A percentile compares a stretch with the other conserved stretches of the same genome.
Evolutionary conservation across 805 yeast species (phyloP).

Genomic region (Ogataea minuta): DNA sequence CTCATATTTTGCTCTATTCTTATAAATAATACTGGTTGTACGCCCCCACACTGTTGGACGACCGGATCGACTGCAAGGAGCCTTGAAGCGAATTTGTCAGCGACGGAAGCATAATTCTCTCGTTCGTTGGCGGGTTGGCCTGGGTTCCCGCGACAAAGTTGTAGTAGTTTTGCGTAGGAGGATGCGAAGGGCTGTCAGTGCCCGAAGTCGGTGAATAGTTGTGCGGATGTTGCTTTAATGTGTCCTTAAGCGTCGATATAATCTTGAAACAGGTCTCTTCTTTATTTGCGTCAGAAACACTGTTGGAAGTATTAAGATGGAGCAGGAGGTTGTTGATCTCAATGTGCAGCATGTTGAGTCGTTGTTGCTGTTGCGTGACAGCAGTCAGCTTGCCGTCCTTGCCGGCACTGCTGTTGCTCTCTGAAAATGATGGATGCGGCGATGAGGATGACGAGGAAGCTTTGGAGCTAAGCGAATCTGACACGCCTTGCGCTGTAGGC

Average conservation of each 20-base stretch:
- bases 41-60: slow-evolving; percentile 12
- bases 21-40: slow-evolving; percentile 33
- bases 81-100: slow-evolving; percentile 24
- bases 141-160: slow-evolving; percentile 16
- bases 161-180: slow-evolving; percentile 9
- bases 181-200: slow-evolving; percentile 18
- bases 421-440: slow-evolving; percentile 17
- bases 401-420: slow-evolving; percentile 5
- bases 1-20: slow-evolving; percentile 5
- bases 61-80: slow-evolving; percentile 24
- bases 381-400: slow-evolving; percentile 3
- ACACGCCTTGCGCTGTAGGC: slow-evolving; percentile 11
- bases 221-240: slow-evolving; percentile 14
- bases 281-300: slow-evolving; percentile 23
- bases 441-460: slow-evolving; percentile 24
- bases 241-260: slow-evolving; percentile 24
- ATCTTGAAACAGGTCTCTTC: slow-evolving; percentile 29
- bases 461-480: slow-evolving; percentile 20
- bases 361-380: slow-evolving; percentile 14
- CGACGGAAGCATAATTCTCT: slow-evolving; percentile 26
- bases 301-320: slow-evolving; percentile 26
- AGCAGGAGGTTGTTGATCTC: slow-evolving; percentile 30
- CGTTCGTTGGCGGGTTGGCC: slow-evolving; percentile 4
- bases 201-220: slow-evolving; percentile 24
- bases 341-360: slow-evolving; percentile 25